A percentile compares a stretch with the other conserved stretches of the same genome.
Evolutionary conservation across 257 asterid species (phyloP).

Genomic region (Ophiorrhiza pumila): DNA sequence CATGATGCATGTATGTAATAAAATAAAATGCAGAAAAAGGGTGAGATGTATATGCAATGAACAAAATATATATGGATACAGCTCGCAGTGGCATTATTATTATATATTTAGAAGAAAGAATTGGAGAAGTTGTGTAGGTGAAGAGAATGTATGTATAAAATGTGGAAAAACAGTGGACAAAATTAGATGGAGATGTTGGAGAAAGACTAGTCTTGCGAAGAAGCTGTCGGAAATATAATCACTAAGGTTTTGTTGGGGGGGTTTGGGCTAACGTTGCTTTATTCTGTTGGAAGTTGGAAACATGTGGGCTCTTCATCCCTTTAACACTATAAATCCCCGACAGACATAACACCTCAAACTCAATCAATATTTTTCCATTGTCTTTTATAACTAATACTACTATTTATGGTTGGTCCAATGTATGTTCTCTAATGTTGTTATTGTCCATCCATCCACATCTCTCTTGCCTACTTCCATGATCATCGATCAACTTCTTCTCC

Average conservation of each 20-base stretch:
- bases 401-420: too few species aligned
- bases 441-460: neutral
- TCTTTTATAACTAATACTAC: neutral
- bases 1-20: too few species aligned
- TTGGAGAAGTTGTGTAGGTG: neutral
- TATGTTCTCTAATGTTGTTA: too few species aligned
- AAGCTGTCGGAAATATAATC: constrained; percentile 37
- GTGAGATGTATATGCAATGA: constrained; percentile 16
- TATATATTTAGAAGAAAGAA: too few species aligned
- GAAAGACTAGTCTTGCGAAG: constrained; percentile 29
- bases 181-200: constrained; percentile 26
- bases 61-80: neutral
- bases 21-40: too few species aligned
- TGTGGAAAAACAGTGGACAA: neutral
- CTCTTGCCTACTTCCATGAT: neutral
- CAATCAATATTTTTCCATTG: constrained; percentile 1
- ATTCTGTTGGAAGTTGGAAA: constrained; percentile 28
- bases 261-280: constrained; percentile 22
- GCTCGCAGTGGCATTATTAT: neutral
- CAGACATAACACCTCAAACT: constrained; percentile 18
- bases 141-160: constrained; percentile 9
- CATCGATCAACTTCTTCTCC: neutral
- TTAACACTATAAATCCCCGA: constrained; percentile 17
- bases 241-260: neutral
- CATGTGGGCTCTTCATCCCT: constrained; percentile 31